Evolutionary conservation across 2,329 filamentous ascomycete species (phyloP), one percentile per base, ranked within the genome.

Genomic region (Gnomoniopsis smithogilvyi): DNA sequence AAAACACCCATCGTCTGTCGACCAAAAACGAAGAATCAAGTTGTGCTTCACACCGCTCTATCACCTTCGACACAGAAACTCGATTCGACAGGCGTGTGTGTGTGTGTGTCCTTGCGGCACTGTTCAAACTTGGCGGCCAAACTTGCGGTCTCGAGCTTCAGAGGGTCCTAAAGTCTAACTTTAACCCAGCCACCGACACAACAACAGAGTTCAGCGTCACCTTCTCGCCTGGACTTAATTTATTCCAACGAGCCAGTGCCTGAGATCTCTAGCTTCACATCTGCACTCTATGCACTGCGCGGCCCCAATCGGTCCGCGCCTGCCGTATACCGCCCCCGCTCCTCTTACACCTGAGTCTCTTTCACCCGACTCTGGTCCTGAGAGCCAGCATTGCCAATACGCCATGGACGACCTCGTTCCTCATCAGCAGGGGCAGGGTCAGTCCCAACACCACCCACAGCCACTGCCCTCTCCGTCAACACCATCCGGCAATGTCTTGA

Each of bases 381-480:
- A 17, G 12, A 21, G 36, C 41, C 41, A 60, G 21, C 58, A 51
- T 36, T 55, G 50, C 33, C 53, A 21, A 34, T n/a, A 21, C 15
- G 10, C 11, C 53, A 56, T 56, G 53, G 43, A 56, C 30, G 34
- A 56, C 1, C 45, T 49, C 21, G 46, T n/a, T 11, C 34, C 45
- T 17, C 53, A 52, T 41, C 30, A 48, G 21, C 53, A 49, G 15
- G 15, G 15, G 24, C 62, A 64, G 24, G 58, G 52, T 45, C 64
- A 63, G 33, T 56, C 55, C 36, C 26, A 54, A 22, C 54, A 57
- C 45, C 58, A 57, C 48, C 56, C 56, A 51, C 64, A 63, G 47
- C 70, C 72, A 19, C 74, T 90, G 66, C 76, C 79, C 64, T 86
- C 88, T 33, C 55, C 56, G 12, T 59, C 59, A 36, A 59, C 55